Conservation (phyloP, 371 early-diverging fungal species). For the Caulochytrium protostelioides region DNA sequence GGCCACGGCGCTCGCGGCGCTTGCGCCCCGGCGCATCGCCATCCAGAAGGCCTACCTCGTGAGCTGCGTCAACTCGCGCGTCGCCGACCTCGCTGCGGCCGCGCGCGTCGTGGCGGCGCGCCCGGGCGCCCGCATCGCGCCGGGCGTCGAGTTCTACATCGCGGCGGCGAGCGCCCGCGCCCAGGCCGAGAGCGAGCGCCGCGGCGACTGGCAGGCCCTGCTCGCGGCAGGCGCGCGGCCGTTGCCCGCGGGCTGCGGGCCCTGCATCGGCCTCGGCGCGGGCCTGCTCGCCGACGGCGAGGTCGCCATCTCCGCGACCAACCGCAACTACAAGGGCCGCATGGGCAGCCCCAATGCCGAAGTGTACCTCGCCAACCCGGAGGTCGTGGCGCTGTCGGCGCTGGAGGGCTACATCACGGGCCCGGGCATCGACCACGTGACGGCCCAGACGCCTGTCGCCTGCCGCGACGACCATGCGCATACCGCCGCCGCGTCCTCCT, state of each 20-base stretch:
- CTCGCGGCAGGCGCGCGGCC: slow-evolving; percentile 72
- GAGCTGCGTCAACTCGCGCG: slow-evolving; percentile 79
- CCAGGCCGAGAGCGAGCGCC: slow-evolving; percentile 53
- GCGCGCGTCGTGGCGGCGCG: slow-evolving; percentile 42
- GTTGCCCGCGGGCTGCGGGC: slow-evolving; percentile 87
- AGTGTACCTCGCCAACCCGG: slow-evolving; percentile 77
- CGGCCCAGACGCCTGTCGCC: too few species aligned
- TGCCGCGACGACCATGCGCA: slow-evolving; percentile 76
- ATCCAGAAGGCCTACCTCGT: slow-evolving; percentile 91
- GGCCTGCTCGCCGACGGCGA: slow-evolving; percentile 79
- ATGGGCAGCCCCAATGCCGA: slow-evolving; percentile 81
- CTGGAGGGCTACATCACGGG: slow-evolving; percentile 5
- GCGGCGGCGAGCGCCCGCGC: slow-evolving; percentile 83
- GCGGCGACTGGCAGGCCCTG: slow-evolving; percentile 70
- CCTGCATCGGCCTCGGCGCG: slow-evolving; percentile 74
- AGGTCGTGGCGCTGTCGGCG: slow-evolving; percentile 4
- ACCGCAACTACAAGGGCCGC: slow-evolving; percentile 91
- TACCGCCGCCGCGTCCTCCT: slow-evolving; percentile 42
- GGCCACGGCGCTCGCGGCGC: slow-evolving; percentile 48
- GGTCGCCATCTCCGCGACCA: slow-evolving; percentile 89
- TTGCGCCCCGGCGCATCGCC: slow-evolving; percentile 41
- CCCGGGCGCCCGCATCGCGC: slow-evolving; percentile 40
- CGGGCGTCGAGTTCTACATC: slow-evolving; percentile 81
- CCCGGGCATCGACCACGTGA: slow-evolving; percentile 1
- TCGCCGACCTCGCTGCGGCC: slow-evolving; percentile 62